Base-by-base conservation (phyloP, 192 early-diverging fungal genomes). In the Coemansia sp. region DNA sequence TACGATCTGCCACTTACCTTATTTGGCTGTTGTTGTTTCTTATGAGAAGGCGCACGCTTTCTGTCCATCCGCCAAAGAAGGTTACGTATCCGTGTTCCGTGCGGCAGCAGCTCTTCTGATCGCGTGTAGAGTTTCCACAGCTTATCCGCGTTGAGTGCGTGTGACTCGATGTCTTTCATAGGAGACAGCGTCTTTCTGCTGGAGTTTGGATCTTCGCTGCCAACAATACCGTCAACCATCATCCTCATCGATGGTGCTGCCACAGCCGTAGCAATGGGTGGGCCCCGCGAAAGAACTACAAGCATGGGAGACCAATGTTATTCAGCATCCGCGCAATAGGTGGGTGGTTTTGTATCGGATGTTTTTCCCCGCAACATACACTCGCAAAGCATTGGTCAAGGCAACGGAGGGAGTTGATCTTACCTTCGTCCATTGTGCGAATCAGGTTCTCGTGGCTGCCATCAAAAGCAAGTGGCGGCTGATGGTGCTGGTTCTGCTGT, bases 11-110 rank as follows among this genome's bases (percentile, higher is more conserved):
- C 15, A 3, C 57, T 62, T 68, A 57, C 66, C 41, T 41, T 36
- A 38, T 23, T 31, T 14, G 27, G 41, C 45, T 48, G 22, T 23
- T 48, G 45, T 9, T 22, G 45, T 23, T 11, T 6, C 2, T 17
- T 20, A 10, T 17, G 45, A 48, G n/a, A 17, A 10, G 45, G 23
- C 9, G 6, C 25, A 11, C 8, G 23, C 23, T 48, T 48, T 48
- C 37, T 55, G 28, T 65, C 55, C 68, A 80, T 80, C 41, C 77
- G 77, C 77, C 77, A 80, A 19, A 80, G 77, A 34, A 74, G 23
- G 37, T 80, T 80, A 48, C 77, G 70, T 29, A 65, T 61, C 9
- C 77, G 71, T 30, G 57, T 17, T 54, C 77, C 70, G 52, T 71
- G 66, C 8, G 77, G 72, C 61, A 74, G 17, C 38, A 74, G 27